Evolutionary conservation across 495 filamentous ascomycete genomes (phyloP), one percentile per base, ranked within the genome.

Genomic region (Xylaria telfairii): DNA sequence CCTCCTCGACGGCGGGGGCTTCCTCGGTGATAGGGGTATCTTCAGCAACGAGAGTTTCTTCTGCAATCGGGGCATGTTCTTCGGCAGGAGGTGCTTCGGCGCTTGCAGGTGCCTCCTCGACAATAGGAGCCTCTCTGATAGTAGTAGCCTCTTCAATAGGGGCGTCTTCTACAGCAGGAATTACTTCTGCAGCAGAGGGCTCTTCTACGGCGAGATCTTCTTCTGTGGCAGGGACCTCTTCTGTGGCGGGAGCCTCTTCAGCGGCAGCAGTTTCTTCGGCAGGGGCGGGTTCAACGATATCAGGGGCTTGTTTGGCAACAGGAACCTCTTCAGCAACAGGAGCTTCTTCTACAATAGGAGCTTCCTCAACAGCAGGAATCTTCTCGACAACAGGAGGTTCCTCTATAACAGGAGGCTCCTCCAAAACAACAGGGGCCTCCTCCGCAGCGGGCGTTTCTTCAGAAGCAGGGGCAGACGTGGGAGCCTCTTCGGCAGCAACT

Each of bases 221-320:
- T 8, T 71, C 75, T 6, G 5, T 0, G 28, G 24, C 34, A 37
- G 70, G 47, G 4, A 46, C 28, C 4, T 68, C 65, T 44, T 65
- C 61, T 17, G 34, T 10, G 42, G 10, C 30, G n/a, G 56, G 44
- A 28, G 65, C 13, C 49, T 72, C 70, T 44, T 71, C 74, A 17
- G 13, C 69, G 44, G 68, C 54, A 4, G 34, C 15, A 61, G 49
- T 63, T 0, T 72, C 53, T 61, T 72, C 62, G 4, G 26, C 51
- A 34, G 61, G 41, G 24, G 71, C 47, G 17, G 65, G 57, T 59
- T 75, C 72, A n/a, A 75, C 56, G 12, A 42, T 54, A 69, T 64
- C 21, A 19, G 37, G 63, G n/a, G 56, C n/a, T n/a, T n/a, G n/a
- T n/a, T n/a, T n/a, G n/a, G n/a, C 67, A 17, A 57, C 60, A 10